Evolutionary conservation across 805 yeast genomes (phyloP).

Genomic region (Myxozyma neglecta): DNA sequence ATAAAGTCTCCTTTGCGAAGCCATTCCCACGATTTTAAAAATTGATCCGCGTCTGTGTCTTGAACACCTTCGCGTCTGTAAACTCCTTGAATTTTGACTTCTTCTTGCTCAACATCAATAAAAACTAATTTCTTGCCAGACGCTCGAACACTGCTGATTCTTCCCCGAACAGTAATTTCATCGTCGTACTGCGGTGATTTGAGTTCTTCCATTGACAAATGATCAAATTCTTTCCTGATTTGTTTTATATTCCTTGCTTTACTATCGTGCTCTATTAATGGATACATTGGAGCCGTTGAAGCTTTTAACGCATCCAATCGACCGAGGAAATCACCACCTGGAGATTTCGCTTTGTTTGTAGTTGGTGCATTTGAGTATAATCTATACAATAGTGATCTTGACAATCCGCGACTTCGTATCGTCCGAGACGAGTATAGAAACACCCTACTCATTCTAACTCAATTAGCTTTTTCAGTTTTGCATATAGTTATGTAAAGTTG

Average conservation of each 20-base stretch:
- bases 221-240: slow-evolving; percentile 6
- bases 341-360: background rate
- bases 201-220: slow-evolving; percentile 11
- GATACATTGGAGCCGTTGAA: slow-evolving; percentile 14
- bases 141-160: slow-evolving; percentile 56
- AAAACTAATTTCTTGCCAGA: slow-evolving; percentile 71
- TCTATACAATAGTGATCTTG: background rate
- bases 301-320: slow-evolving; percentile 14
- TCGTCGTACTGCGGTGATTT: background rate
- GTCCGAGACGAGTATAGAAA: too few relatives aligned
- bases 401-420: background rate
- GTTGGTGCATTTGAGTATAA: background rate
- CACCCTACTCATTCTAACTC: too few relatives aligned
- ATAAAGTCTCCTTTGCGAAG: slow-evolving; percentile 74
- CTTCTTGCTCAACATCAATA: slow-evolving; percentile 67
- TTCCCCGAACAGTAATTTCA: slow-evolving; percentile 51
- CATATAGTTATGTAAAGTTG: background rate
- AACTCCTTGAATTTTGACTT: slow-evolving; percentile 58
- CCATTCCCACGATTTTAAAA: slow-evolving; percentile 40
- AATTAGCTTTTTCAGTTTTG: too few relatives aligned
- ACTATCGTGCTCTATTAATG: slow-evolving; percentile 8
- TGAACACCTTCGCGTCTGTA: slow-evolving; percentile 50
- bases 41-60: slow-evolving; percentile 48
- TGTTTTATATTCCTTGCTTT: slow-evolving; percentile 1
- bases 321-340: slow-evolving; percentile 15